Evolutionary conservation across 148 eudicot genomes (phyloP), one percentile per base, ranked within the genome.

Genomic region (Fagopyrum esculentum): DNA sequence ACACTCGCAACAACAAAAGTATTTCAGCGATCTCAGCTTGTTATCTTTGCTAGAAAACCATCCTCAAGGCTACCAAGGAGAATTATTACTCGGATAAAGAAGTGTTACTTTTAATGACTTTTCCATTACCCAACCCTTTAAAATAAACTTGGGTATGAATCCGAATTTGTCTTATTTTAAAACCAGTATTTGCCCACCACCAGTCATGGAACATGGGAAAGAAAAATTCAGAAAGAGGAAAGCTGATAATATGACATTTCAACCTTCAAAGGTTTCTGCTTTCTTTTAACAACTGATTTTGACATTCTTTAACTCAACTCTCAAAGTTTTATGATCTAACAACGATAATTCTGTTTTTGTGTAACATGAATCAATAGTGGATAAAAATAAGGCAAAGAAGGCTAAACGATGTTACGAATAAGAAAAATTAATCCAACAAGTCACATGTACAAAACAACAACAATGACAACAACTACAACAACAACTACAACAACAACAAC

Each of bases 181-280:
- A 63, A 89, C 92, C 22, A 45, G 66, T 45, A 84, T 90, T 77
- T 85, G 88, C 82, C 88, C 89, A 10, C 86, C 87, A 43, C 71
- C 74, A 0, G 81, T 56, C 17, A 78, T 78, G 61, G 89, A 35
- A 10, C 19, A 22, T 22, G 26, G 0, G 26, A 22, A 22, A 10
- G 84, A 84, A 75, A 84, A 92, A 50, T 91, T 82, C 80, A 94
- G 85, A 86, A 94, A 94, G 82, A 88, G 96, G 78, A 94, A 94
- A 72, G 83, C 93, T 73, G 90, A 88, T 17, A 84, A 82, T 76
- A 80, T 66, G 73, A 81, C 78, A 19, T 52, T 40, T 12, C 73
- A 45, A 2, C 54, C 59, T 64, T 79, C 83, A 43, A 84, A 91
- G 97, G 98, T 93, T 22, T 11, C n/a, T 69, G 75, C 76, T 30